Base-by-base conservation (phyloP, 768 basidiomycete genomes). In the Tricholoma hemisulphureum region DNA sequence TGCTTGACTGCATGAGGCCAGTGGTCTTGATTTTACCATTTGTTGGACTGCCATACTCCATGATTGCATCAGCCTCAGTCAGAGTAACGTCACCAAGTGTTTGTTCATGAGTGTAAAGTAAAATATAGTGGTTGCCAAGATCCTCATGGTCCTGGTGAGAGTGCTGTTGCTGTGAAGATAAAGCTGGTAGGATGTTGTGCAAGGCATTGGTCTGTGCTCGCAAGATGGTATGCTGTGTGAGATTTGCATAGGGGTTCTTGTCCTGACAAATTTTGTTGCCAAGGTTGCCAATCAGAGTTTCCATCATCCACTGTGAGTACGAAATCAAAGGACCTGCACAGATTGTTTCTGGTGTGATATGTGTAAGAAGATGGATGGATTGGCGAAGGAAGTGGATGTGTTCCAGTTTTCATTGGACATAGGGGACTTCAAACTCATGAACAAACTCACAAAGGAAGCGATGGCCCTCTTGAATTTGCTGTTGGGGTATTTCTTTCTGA, bases 301-400 rank as follows among this genome's bases (percentile, higher is more conserved):
- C 75, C 60, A 77, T 67, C 4, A 69, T 62, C 65, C 69, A 77
- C 51, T 69, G 67, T 6, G 67, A 61, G 10, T 53, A 63, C 1
- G 39, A 55, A 2, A 48, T 39, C 0, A 51, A 59, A 24, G 68
- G 68, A 0, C 74, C 71, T 31, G 69, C 20, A 3, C 66, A 59
- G 0, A 18, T 4, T 37, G 61, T 53, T 55, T 78, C 71, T 0
- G 55, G 53, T 6, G 56, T 59, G n/a, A 68, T 31, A 50, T 78
- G 77, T 1, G 64, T 23, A 9, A 43, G 41, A 11, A 43, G 41
- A 14, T 39, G 16, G 10, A 79, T 50, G 45, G 67, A 64, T 10
- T 39, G 37, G 4, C 37, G 16, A 39, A 39, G 37, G 8, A 39
- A 39, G 18, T 39, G 37, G 18, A 39, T 39, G 4, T n/a, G 18